Conservation (phyloP, 73 alveolate genomes). For the Stentor roeselii region DNA sequence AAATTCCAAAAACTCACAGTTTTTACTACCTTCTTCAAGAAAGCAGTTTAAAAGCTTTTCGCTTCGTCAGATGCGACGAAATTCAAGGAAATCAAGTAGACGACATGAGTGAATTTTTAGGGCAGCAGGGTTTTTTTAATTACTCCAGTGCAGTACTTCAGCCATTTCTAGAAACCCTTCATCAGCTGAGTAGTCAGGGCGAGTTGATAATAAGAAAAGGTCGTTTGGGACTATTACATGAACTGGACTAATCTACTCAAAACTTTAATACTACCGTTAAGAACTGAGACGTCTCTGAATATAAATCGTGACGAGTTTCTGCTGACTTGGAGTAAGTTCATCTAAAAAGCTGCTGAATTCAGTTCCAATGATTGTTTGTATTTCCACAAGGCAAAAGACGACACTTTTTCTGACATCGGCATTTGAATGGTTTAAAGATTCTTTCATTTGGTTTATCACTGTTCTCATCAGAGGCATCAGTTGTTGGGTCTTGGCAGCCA, state of each 20-base stretch:
- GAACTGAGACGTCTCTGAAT: slow-evolving; percentile 25
- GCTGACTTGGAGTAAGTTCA: slow-evolving; percentile 36
- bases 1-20: not conserved
- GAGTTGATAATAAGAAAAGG: not conserved
- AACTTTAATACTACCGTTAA: too few relatives aligned
- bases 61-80: not conserved
- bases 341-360: slow-evolving; percentile 27
- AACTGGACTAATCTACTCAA: not conserved
- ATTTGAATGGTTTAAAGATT: slow-evolving; percentile 33
- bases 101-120: not conserved
- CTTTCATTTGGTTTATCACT: not conserved
- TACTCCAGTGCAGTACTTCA: slow-evolving; percentile 20
- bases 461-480: not conserved
- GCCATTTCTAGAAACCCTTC: not conserved
- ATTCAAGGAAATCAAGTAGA: not conserved
- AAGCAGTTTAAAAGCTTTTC: not conserved
- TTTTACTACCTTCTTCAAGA: not conserved
- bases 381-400: slow-evolving; percentile 44
- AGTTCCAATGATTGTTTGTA: slow-evolving; percentile 19
- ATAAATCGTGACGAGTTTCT: slow-evolving; percentile 36
- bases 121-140: slow-evolving; percentile 7
- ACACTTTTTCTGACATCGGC: slow-evolving; percentile 50
- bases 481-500: not conserved
- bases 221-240: not conserved
- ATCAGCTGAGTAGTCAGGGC: not conserved